Conservation (phyloP, 139 green algal species). For the Chlorella sp. region DNA sequence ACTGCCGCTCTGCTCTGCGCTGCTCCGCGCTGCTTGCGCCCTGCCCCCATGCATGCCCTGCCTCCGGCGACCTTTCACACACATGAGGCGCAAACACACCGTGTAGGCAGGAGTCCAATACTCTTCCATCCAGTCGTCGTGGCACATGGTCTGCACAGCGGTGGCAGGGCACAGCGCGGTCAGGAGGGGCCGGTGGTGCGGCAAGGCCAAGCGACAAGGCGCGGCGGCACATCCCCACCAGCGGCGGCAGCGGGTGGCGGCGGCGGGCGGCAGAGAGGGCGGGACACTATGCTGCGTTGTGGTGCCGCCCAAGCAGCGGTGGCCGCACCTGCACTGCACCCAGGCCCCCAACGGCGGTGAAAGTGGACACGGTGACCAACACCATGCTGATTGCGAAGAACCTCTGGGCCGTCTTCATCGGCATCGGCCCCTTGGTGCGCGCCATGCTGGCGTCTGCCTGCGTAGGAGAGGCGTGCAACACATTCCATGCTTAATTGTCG, state of each 20-base stretch:
- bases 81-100: neutral
- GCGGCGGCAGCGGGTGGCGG: no score
- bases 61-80: no score
- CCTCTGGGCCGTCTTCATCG: neutral
- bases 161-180: neutral
- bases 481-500: no score
- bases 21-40: neutral
- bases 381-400: neutral
- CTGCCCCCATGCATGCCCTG: no score
- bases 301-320: neutral
- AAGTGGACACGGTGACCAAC: neutral
- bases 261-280: no score
- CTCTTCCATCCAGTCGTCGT: slow-evolving; percentile 6
- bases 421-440: neutral
- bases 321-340: neutral
- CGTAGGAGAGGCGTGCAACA: neutral
- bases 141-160: neutral
- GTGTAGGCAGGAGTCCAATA: slow-evolving; percentile 14
- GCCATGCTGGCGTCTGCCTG: neutral
- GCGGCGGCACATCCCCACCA: neutral
- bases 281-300: neutral
- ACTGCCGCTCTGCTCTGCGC: neutral
- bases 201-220: no score
- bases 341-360: neutral
- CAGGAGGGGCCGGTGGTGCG: neutral